Base-by-base conservation (phyloP, 2,329 filamentous ascomycete species). In the Penicillium sp. region DNA sequence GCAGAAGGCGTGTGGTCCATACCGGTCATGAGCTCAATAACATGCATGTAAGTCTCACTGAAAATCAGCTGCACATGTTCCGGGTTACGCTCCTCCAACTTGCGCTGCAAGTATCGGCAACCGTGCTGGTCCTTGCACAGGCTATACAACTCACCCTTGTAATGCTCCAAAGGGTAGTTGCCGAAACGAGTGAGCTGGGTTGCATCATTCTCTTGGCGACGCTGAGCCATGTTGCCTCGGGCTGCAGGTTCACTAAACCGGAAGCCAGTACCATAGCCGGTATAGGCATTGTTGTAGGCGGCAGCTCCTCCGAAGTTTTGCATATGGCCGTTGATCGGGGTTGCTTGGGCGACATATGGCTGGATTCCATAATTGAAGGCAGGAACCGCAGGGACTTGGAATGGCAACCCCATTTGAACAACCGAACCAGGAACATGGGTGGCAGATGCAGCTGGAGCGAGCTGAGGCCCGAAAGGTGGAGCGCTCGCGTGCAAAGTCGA, bases 61-160 rank as follows among this genome's bases (percentile, higher is more conserved):
- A 95, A 99, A 73, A 99, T 97, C 80, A 92, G 87, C 73, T 95
- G 89, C 50, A 97, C 84, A 68, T 95, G 85, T 29, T 93, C 88
- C 5, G 88, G 83, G 64, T 88, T 87, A 66, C 89, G 89, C 70
- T 96, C 93, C 77, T 99, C 94, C 5, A 99, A 82, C 79, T 97
- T 96, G 81, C 96, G 94, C 79, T 99, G 94, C 55, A 99, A 80
- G 73, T 94, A 99, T 57, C 94, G 89, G 70, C 94, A 99, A 57
- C 94, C 94, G 74, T 99, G 92, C 77, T 99, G 94, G 69, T 99
- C 94, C 77, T 97, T 97, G 83, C 93, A 97, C 35, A 97, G 80
- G 49, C 86, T 83, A 74, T 96, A 95, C 67, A 99, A 90, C 67
- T 92, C 88, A 47, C 92, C 90, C 35, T 83, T 82, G 67, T 94